These are phyloP conservation scores for Wickerhamomyces ciferrii DNA, from an alignment of 805 yeast genomes.

Conservation along the genomic window DNA sequence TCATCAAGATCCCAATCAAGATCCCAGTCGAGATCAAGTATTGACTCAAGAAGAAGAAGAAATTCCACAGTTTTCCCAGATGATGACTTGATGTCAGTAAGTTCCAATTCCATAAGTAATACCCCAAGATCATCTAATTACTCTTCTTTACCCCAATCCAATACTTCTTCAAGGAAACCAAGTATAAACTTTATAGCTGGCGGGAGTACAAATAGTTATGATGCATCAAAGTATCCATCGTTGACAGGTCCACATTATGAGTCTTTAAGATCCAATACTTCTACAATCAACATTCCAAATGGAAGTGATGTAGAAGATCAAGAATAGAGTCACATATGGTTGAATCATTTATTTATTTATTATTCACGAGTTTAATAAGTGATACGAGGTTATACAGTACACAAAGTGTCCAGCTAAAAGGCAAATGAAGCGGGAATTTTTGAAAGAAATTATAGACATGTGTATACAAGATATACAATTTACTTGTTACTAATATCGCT, in stretches of 20 bases:
- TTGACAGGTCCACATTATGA: neutral
- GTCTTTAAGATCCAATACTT: neutral
- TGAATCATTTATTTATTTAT: too few relatives aligned
- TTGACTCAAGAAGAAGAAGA: conserved; percentile 11
- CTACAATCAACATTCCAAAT: neutral
- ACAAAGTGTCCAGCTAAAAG: too few relatives aligned
- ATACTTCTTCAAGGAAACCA: neutral
- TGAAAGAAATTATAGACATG: too few relatives aligned
- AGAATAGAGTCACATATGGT: neutral
- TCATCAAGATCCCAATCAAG: neutral
- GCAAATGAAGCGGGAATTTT: too few relatives aligned
- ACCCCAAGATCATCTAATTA: neutral
- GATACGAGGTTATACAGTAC: too few relatives aligned
- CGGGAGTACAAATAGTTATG: neutral
- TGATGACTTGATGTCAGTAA: neutral
- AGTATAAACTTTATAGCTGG: neutral
- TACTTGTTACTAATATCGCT: too few relatives aligned
- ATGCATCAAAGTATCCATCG: neutral
- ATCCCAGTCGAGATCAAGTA: conserved; percentile 6
- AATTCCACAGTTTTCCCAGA: conserved; percentile 4
- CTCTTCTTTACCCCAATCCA: neutral
- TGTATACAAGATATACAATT: too few relatives aligned
- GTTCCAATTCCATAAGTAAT: neutral
- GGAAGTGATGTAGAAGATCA: neutral
- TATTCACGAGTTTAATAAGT: too few relatives aligned